A percentile compares a stretch with the other conserved stretches of the same genome.
phyloP scores from a whole-genome alignment of 176 grass and related monocot genomes.

The Musa itinerans region DNA sequence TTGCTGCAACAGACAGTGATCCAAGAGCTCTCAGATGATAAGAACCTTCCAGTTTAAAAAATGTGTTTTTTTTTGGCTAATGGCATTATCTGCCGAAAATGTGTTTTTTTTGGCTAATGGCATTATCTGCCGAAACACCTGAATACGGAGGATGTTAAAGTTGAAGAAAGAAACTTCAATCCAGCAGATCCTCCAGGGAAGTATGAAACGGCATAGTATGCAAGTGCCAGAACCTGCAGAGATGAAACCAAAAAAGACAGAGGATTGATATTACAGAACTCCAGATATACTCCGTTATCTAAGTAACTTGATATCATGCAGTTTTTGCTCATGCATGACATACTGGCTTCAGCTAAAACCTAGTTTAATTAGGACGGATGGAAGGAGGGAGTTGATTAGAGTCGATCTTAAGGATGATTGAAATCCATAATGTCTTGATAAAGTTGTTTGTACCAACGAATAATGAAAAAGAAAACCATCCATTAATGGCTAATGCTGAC shows the following conservation, averaged over 20 bases:
- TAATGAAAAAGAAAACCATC: background rate
- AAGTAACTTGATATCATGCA: background rate
- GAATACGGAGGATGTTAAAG: constrained; percentile 54
- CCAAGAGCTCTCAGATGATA: background rate
- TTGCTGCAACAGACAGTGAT: background rate
- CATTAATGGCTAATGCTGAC: background rate
- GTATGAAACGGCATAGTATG: constrained; percentile 97
- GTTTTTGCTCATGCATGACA: background rate
- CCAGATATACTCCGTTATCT: background rate
- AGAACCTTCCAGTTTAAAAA: background rate
- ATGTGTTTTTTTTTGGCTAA: background rate
- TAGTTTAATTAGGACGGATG: background rate
- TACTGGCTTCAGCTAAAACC: background rate
- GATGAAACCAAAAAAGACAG: constrained; percentile 10
- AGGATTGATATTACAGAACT: background rate
- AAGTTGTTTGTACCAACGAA: background rate
- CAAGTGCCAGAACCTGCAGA: constrained; percentile 65
- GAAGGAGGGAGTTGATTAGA: background rate
- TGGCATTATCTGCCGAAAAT: constrained; percentile 67
- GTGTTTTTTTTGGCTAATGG: background rate
- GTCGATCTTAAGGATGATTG: background rate
- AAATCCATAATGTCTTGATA: background rate
- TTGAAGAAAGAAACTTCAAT: constrained; percentile 78
- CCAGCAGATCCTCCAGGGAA: constrained; percentile 96
- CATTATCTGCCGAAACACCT: constrained; percentile 80